Percentiles rank a stretch among this genome's conserved stretches.
Conservation (phyloP, 2,329 filamentous ascomycete species). For the Ceratocystis harringtonii region DNA sequence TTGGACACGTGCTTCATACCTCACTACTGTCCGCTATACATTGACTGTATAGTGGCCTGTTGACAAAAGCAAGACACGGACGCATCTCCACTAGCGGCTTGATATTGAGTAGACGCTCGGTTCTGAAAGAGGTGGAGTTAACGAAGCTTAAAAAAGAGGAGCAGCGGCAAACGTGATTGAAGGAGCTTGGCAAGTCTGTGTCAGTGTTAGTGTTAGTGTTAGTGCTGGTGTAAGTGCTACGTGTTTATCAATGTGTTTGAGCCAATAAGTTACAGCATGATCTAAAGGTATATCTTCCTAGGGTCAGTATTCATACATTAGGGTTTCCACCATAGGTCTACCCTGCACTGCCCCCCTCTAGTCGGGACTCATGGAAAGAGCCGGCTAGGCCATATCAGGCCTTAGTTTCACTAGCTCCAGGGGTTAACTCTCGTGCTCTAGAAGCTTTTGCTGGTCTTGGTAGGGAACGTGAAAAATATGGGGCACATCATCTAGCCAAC, state of each 20-base stretch:
- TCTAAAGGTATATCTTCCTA: too few relatives aligned
- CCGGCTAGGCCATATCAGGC: background rate
- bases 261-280: too few relatives aligned
- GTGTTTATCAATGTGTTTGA: too few relatives aligned
- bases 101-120: background rate
- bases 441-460: background rate
- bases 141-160: background rate
- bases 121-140: background rate
- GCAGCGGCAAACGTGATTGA: too few relatives aligned
- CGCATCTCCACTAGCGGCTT: background rate
- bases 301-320: background rate
- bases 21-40: too few relatives aligned
- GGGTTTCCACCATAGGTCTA: background rate
- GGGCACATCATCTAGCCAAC: background rate
- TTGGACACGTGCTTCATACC: too few relatives aligned
- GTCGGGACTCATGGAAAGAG: background rate
- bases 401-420: constrained; percentile 3
- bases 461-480: background rate
- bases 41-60: too few relatives aligned
- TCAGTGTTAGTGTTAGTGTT: too few relatives aligned
- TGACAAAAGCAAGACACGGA: too few relatives aligned
- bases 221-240: too few relatives aligned
- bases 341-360: background rate
- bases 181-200: too few relatives aligned
- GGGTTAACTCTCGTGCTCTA: background rate